Evolutionary conservation across 106 monocot species (phyloP), one percentile per base, ranked within the genome.

Genomic region (Dioscorea dumetorum): DNA sequence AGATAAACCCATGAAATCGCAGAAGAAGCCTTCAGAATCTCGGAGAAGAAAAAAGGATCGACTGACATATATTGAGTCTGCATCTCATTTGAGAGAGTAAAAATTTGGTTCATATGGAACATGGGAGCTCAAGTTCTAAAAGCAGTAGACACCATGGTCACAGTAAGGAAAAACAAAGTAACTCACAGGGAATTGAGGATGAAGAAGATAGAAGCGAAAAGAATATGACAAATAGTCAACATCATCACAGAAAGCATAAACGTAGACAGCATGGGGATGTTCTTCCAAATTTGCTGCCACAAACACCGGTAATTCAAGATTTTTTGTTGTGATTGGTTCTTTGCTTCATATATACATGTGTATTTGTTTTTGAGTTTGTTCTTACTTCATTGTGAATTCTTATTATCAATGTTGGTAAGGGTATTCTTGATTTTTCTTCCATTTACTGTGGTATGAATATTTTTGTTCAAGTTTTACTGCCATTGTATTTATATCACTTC

Each of bases 221-320:
- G 66, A 79, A 59, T 22, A 83, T 85, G 4, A 11, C 62, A 52
- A 73, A 60, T 28, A 71, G 76, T 69, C 67, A 63, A 24, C 75
- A 76, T 79, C 80, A 67, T 61, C 79, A 78, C 72, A 70, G 70
- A 60, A 85, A 50, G 60, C 80, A 84, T 49, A 88, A 76, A 68
- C 80, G 81, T 63, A 79, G 72, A 67, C 70, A 88, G 70, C 70
- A 63, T 64, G 70, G 67, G 12, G 78, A 80, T 57, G 35, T 24
- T 74, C 18, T 71, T 67, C 33, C 67, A 49, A 58, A 78, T 67
- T 72, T 78, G 13, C 57, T 63, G 66, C 78, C 77, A 52, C 81
- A 84, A 67, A 58, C 81, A 48, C 85, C 84, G 10, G 82, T 74
- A 7, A 60, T 88, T 28, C 91, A 80, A 75, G 95, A 91, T 80